phyloP scores from a whole-genome alignment of 2,329 filamentous ascomycete species.

The Penicillium sclerotigenum region DNA sequence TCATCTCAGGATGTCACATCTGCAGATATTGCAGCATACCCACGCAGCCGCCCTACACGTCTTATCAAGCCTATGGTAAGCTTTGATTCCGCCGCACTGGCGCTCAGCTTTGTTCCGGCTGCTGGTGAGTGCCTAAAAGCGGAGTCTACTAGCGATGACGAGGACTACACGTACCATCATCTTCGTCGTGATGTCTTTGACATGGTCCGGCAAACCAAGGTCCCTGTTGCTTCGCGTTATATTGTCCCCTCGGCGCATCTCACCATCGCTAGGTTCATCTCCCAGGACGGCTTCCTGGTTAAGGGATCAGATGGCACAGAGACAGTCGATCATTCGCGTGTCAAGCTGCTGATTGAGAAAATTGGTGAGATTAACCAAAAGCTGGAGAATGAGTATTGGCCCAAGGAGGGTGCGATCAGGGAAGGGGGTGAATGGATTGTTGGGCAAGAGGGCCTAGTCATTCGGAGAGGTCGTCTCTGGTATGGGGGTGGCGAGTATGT shows the following conservation, averaged over 20 bases:
- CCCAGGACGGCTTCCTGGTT: slow-evolving; percentile 55
- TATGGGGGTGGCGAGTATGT: slow-evolving; percentile 81
- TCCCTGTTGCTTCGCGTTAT: slow-evolving; percentile 72
- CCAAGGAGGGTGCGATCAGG: slow-evolving; percentile 43
- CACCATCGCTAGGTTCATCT: slow-evolving; percentile 76
- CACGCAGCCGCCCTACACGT: slow-evolving; percentile 63
- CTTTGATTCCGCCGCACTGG: slow-evolving; percentile 79
- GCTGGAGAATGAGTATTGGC: slow-evolving; percentile 70
- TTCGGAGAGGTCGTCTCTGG: slow-evolving; percentile 73
- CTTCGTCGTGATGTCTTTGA: slow-evolving; percentile 73
- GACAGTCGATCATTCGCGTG: slow-evolving; percentile 49
- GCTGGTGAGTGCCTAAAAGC: slow-evolving; percentile 54
- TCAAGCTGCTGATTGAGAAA: slow-evolving; percentile 62
- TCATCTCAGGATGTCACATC: slow-evolving; percentile 16
- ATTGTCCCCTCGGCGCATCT: slow-evolving; percentile 87
- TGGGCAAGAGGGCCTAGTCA: slow-evolving; percentile 74
- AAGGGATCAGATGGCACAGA: slow-evolving; percentile 34
- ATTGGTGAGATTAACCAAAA: slow-evolving; percentile 74
- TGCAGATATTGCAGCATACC: slow-evolving; percentile 59
- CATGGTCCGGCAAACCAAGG: slow-evolving; percentile 57
- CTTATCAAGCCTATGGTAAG: slow-evolving; percentile 79
- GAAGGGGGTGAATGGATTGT: slow-evolving; percentile 72
- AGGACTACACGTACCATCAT: slow-evolving; percentile 82
- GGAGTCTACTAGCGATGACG: slow-evolving; percentile 47
- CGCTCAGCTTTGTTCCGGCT: slow-evolving; percentile 79